Percentiles rank a stretch among this genome's conserved stretches.
These are phyloP conservation scores for Trichosporon faecale DNA, from an alignment of 1,284 basidiomycete species.

Conservation along the genomic window DNA sequence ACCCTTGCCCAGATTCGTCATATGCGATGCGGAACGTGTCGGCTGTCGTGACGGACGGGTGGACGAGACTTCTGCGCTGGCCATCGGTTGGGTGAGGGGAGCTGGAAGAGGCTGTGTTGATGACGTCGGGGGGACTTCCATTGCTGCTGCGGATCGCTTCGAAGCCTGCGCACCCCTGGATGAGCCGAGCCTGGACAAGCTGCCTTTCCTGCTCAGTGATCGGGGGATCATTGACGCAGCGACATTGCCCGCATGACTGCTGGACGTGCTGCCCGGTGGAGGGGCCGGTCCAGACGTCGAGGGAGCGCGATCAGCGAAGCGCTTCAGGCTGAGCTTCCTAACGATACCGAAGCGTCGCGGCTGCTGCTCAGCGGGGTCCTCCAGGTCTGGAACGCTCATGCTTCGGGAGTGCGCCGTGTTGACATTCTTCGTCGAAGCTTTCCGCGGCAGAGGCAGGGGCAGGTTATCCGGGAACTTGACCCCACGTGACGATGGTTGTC, in stretches of 20 bases:
- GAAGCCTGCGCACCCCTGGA: neutral
- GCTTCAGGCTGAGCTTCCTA: neutral
- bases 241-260: neutral
- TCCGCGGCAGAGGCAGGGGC: neutral
- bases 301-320: neutral
- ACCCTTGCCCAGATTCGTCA: neutral
- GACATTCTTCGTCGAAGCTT: neutral
- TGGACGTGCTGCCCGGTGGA: neutral
- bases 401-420: neutral
- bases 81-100: neutral
- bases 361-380: neutral
- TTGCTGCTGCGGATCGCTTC: neutral
- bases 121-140: neutral
- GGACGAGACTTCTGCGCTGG: neutral
- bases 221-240: constrained; percentile 2
- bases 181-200: neutral
- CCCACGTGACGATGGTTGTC: neutral
- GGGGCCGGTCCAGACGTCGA: neutral
- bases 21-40: neutral
- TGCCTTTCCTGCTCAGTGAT: neutral
- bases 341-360: constrained; percentile 8
- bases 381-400: constrained; percentile 1
- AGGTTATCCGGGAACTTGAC: constrained; percentile 3
- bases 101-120: neutral
- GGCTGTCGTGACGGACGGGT: neutral